Evolutionary conservation across 441 rosid genomes (phyloP).

Genomic region (Gossypium davidsonii): DNA sequence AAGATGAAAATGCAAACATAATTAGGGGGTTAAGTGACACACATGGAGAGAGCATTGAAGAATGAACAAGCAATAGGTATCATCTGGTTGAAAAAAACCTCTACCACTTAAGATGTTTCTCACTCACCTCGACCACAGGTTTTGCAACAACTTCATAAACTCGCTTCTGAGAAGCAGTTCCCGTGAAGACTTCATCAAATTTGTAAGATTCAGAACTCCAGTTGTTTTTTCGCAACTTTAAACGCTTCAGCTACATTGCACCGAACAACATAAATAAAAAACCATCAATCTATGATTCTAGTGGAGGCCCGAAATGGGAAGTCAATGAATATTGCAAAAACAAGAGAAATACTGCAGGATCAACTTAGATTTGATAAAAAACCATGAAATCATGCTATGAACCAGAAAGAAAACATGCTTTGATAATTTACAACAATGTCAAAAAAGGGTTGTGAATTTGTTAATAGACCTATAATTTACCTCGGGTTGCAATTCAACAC

Average conservation of each 20-base stretch:
- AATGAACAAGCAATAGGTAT: not conserved
- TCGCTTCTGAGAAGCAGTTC: constrained; percentile 80
- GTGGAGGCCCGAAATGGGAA: not conserved
- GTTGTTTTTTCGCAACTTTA: constrained; percentile 75
- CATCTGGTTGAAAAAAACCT: not conserved
- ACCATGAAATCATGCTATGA: constrained; percentile 6
- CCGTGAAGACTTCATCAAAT: constrained; percentile 77
- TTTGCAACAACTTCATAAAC: constrained; percentile 85
- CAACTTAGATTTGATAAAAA: not conserved
- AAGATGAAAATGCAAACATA: not conserved
- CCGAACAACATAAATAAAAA: not conserved
- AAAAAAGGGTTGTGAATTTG: not conserved
- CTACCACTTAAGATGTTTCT: not conserved
- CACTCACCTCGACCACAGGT: constrained; percentile 80
- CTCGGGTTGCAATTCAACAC: constrained; percentile 85
- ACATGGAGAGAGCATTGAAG: not conserved
- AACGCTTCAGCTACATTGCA: constrained; percentile 57
- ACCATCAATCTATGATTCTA: not conserved
- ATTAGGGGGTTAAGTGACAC: not conserved
- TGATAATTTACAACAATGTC: not conserved
- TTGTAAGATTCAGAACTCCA: constrained; percentile 81
- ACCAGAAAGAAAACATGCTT: constrained; percentile 4
- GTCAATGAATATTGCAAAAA: not conserved
- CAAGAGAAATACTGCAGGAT: not conserved
- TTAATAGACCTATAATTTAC: constrained; percentile 25